These are phyloP conservation scores for Pseudonitzschia delicatissima DNA, from an alignment of 108 stramenopile species.

Conservation along the genomic window DNA sequence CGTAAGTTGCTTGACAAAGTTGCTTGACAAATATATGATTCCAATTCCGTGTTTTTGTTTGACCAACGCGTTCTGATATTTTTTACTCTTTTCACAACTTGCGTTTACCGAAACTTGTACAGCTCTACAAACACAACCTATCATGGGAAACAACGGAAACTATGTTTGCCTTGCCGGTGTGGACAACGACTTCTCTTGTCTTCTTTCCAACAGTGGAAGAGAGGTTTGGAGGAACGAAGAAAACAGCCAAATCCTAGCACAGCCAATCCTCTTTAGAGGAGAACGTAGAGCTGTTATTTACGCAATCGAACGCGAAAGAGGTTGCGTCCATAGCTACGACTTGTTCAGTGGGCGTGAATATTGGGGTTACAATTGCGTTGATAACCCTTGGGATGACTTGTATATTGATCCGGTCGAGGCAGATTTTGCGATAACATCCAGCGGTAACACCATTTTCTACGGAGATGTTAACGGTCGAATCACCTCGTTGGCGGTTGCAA, in stretches of 20 bases:
- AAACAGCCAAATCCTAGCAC: slow-evolving; percentile 17
- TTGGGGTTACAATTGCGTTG: slow-evolving; percentile 33
- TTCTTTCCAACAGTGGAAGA: slow-evolving; percentile 21
- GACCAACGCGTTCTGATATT: not conserved
- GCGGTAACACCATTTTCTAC: slow-evolving; percentile 41
- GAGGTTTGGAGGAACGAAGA: slow-evolving; percentile 18
- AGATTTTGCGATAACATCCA: slow-evolving; percentile 32
- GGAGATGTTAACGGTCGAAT: slow-evolving; percentile 41
- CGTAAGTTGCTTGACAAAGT: slow-evolving; percentile 36
- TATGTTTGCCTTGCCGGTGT: slow-evolving; percentile 19
- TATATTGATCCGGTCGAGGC: slow-evolving; percentile 40
- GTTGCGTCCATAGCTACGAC: slow-evolving; percentile 27
- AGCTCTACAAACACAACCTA: slow-evolving; percentile 24
- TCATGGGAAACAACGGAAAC: slow-evolving; percentile 7
- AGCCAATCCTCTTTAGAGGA: slow-evolving; percentile 14
- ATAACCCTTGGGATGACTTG: slow-evolving; percentile 1
- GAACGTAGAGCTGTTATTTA: slow-evolving; percentile 22
- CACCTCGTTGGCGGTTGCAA: slow-evolving; percentile 32
- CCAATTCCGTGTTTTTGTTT: not conserved
- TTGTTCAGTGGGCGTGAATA: slow-evolving; percentile 9
- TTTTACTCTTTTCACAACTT: not conserved
- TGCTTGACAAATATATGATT: too few relatives aligned
- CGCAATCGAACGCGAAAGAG: slow-evolving; percentile 29
- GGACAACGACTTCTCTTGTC: slow-evolving; percentile 17
- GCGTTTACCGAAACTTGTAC: too few relatives aligned